A percentile compares a stretch with the other conserved stretches of the same genome.
Conservation (phyloP, 2,329 filamentous ascomycete genomes). For the Stemphylium beticola region DNA sequence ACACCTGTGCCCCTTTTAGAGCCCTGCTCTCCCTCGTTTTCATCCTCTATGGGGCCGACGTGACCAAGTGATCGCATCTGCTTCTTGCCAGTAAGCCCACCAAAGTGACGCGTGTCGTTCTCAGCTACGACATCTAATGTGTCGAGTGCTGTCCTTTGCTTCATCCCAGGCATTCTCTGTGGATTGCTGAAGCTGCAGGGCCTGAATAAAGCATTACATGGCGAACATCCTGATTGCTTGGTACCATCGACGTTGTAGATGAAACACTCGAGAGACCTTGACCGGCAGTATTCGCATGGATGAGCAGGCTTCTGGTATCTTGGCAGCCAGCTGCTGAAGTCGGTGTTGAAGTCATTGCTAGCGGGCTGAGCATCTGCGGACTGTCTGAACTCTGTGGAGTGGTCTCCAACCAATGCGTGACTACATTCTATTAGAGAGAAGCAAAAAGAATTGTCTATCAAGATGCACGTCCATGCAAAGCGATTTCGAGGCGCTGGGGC, state of each 20-base stretch:
- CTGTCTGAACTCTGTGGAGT: conserved; percentile 11
- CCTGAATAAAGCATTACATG: conserved; percentile 56
- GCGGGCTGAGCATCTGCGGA: conserved; percentile 11
- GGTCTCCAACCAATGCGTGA: background rate
- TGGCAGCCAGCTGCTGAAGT: conserved; percentile 56
- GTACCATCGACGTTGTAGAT: conserved; percentile 48
- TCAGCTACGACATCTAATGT: conserved; percentile 57
- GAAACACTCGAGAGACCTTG: conserved; percentile 56
- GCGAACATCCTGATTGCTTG: conserved; percentile 52
- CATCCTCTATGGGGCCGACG: conserved; percentile 44
- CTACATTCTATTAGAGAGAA: conserved; percentile 16
- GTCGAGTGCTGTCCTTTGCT: conserved; percentile 51
- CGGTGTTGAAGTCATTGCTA: conserved; percentile 44
- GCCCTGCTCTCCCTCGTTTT: conserved; percentile 32
- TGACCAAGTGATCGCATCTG: conserved; percentile 46
- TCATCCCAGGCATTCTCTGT: conserved; percentile 36
- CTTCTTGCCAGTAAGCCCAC: conserved; percentile 48
- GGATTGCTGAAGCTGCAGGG: conserved; percentile 56
- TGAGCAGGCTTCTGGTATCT: conserved; percentile 54
- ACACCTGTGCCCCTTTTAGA: conserved; percentile 45
- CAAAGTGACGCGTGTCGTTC: conserved; percentile 41
- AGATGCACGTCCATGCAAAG: background rate
- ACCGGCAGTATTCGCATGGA: conserved; percentile 57
- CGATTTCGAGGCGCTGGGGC: background rate
- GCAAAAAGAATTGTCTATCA: background rate